Evolutionary conservation across 345 rosid genomes (phyloP).

Genomic region (Sisymbrium irio): DNA sequence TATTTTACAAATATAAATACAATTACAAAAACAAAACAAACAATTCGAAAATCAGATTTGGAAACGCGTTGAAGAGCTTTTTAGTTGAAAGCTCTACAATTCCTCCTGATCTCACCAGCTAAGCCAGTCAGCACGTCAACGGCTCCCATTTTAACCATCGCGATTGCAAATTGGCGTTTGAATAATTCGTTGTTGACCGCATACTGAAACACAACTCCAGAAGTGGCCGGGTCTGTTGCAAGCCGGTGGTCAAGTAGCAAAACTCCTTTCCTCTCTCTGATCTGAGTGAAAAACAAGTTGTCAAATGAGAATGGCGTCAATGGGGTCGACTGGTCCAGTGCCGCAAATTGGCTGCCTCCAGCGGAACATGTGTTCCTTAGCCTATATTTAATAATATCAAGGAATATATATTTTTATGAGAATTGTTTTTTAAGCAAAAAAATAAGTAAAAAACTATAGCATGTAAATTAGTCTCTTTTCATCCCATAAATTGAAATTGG

Average conservation of each 20-base stretch:
- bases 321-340: constrained; percentile 58
- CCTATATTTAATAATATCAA: background rate
- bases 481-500: too few species aligned
- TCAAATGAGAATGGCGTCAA: constrained; percentile 44
- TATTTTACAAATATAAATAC: background rate
- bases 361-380: constrained; percentile 43
- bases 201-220: constrained; percentile 42
- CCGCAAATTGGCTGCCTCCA: constrained; percentile 44
- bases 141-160: constrained; percentile 61
- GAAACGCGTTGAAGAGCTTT: constrained; percentile 1
- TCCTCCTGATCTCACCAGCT: constrained; percentile 59
- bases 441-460: background rate
- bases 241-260: constrained; percentile 59
- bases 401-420: background rate
- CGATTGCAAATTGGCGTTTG: constrained; percentile 46
- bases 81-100: constrained; percentile 56
- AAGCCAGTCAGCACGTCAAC: constrained; percentile 55
- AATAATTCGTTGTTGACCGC: constrained; percentile 38
- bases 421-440: background rate
- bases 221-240: constrained; percentile 41
- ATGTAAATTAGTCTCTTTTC: background rate
- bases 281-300: constrained; percentile 46
- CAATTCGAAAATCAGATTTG: constrained; percentile 8
- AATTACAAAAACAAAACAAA: background rate
- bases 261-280: constrained; percentile 50